These are phyloP conservation scores for Pouteria campechiana DNA, from an alignment of 179 eudicot genomes.

Conservation along the genomic window DNA sequence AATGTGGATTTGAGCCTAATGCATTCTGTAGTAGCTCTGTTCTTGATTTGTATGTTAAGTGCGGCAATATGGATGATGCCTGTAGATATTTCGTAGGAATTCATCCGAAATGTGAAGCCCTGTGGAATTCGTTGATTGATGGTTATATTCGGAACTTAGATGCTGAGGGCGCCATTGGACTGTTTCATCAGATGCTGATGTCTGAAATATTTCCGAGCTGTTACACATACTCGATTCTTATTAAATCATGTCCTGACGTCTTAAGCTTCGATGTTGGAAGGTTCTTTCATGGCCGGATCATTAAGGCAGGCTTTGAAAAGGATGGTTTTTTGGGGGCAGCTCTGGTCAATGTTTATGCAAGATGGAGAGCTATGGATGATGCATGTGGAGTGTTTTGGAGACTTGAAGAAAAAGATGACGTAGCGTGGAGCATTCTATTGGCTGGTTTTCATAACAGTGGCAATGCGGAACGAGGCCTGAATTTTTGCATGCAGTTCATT, in stretches of 20 bases:
- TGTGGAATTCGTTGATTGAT: slow-evolving; percentile 15
- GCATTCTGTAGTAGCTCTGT: slow-evolving; percentile 5
- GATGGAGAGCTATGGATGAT: no score
- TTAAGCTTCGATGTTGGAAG: slow-evolving; percentile 25
- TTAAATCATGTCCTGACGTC: slow-evolving; percentile 27
- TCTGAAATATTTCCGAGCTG: slow-evolving; percentile 15
- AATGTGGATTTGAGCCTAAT: no score
- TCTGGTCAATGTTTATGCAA: no score
- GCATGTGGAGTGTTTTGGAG: no score
- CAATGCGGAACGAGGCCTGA: no score
- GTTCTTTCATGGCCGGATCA: slow-evolving; percentile 30
- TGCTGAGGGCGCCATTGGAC: slow-evolving; percentile 10
- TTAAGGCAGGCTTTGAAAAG: slow-evolving; percentile 24
- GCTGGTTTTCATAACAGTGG: no score
- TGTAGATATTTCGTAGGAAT: slow-evolving; percentile 8
- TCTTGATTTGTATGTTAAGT: slow-evolving; percentile 17
- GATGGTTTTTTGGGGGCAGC: no score
- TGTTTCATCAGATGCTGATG: slow-evolving; percentile 15
- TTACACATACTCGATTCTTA: slow-evolving; percentile 14
- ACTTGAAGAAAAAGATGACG: no score
- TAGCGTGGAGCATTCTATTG: no score
- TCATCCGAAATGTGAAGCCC: slow-evolving; percentile 9
- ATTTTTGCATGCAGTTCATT: no score
- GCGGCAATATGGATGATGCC: slow-evolving; percentile 14
- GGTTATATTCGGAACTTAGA: slow-evolving; percentile 17